Evolutionary conservation across 208 protist genomes (phyloP).

Genomic region (Entamoeba invadens): DNA sequence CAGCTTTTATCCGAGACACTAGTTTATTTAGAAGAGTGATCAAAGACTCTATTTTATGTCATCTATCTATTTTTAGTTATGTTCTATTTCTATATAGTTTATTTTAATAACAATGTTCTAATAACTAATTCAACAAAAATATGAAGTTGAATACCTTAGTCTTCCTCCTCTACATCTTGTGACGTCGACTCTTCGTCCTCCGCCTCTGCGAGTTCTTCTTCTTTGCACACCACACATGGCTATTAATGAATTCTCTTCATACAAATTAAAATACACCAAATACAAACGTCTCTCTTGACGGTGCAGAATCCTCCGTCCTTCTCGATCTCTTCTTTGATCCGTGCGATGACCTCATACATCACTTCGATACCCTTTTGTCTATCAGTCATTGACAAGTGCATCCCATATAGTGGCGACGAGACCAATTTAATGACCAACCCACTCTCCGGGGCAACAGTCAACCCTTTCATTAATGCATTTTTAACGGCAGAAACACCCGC

Average conservation of each 20-base stretch:
- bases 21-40: too few species aligned
- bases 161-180: background rate
- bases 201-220: background rate
- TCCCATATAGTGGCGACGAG: background rate
- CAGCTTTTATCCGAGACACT: too few species aligned
- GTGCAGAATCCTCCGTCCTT: background rate
- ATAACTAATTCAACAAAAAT: too few species aligned
- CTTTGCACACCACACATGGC: background rate
- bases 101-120: too few species aligned
- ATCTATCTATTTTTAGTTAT: too few species aligned
- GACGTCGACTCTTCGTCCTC: background rate
- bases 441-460: too few species aligned
- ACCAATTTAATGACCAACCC: constrained; percentile 1
- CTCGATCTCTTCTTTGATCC: background rate
- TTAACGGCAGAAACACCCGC: constrained; percentile 16
- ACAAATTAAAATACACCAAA: too few species aligned
- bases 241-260: too few species aligned
- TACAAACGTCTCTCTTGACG: background rate
- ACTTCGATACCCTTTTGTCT: constrained; percentile 1
- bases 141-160: too few species aligned
- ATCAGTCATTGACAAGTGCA: background rate
- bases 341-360: background rate
- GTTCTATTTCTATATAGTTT: too few species aligned
- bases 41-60: too few species aligned
- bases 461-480: constrained; percentile 1